Percentiles rank a stretch among this genome's conserved stretches.
Evolutionary conservation across 306 rosid genomes (phyloP).

Genomic region (Cercis canadensis): DNA sequence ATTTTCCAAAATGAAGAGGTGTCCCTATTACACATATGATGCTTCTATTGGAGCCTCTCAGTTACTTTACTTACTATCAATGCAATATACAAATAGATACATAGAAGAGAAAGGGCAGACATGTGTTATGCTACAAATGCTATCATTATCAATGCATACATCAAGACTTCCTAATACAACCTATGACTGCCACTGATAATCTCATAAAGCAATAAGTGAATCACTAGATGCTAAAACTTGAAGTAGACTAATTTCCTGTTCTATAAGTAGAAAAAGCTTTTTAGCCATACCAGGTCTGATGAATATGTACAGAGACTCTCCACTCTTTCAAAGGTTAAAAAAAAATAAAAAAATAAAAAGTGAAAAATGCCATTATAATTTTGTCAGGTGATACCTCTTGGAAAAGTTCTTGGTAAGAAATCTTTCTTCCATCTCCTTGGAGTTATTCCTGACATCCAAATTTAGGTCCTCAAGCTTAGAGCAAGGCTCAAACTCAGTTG

Average conservation of each 20-base stretch:
- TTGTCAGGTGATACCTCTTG: constrained; percentile 58
- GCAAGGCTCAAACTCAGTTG: constrained; percentile 92
- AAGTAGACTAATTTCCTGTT: constrained; percentile 15
- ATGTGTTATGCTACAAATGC: not conserved
- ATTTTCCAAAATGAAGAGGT: constrained; percentile 13
- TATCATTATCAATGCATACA: constrained; percentile 16
- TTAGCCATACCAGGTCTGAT: constrained; percentile 21
- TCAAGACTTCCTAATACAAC: constrained; percentile 8
- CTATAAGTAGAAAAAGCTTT: not conserved
- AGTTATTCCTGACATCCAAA: constrained; percentile 76
- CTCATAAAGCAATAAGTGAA: constrained; percentile 4
- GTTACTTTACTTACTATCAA: not conserved
- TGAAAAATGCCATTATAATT: constrained; percentile 21
- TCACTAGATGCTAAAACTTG: not conserved
- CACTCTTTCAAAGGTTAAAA: constrained; percentile 14
- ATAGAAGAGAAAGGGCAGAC: constrained; percentile 2
- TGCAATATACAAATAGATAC: not conserved
- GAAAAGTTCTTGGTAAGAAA: constrained; percentile 45
- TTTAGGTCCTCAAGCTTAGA: constrained; percentile 93
- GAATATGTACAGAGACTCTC: not conserved
- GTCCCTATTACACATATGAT: constrained; percentile 18
- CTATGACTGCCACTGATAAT: constrained; percentile 4
- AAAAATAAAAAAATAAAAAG: constrained; percentile 11
- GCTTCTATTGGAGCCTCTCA: constrained; percentile 14
- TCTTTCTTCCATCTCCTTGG: constrained; percentile 56